These are phyloP conservation scores for Gremmenia infestans DNA, from an alignment of 2,329 filamentous ascomycete species.

Conservation along the genomic window DNA sequence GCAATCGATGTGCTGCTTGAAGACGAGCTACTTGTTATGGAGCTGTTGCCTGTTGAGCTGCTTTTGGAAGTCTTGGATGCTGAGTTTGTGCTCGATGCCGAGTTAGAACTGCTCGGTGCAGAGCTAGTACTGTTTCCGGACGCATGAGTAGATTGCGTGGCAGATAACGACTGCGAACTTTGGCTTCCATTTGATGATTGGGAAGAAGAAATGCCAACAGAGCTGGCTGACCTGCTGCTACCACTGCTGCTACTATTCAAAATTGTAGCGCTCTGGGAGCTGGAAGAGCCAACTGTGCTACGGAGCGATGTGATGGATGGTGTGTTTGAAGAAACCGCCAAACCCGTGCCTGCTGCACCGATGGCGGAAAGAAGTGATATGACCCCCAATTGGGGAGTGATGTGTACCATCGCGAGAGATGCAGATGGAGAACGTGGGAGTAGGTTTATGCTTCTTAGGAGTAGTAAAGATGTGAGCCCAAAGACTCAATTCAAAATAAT, in stretches of 20 bases:
- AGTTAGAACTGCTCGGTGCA: not conserved
- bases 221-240: not conserved
- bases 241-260: not conserved
- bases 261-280: not conserved
- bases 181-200: no score
- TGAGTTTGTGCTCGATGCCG: not conserved
- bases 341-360: not conserved
- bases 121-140: not conserved
- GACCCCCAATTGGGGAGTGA: not conserved
- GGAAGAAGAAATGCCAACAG: not conserved
- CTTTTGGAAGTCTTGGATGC: not conserved
- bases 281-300: not conserved
- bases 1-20: not conserved
- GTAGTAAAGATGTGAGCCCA: not conserved
- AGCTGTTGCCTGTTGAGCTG: not conserved
- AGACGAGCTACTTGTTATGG: not conserved
- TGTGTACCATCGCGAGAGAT: not conserved
- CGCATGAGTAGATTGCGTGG: no score
- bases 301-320: not conserved
- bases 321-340: not conserved
- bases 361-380: not conserved
- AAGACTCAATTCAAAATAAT: not conserved
- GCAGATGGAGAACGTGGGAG: not conserved
- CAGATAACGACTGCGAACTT: no score
- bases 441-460: not conserved